phyloP scores from a whole-genome alignment of 2,329 filamentous ascomycete genomes.

The Emergomyces africanus region DNA sequence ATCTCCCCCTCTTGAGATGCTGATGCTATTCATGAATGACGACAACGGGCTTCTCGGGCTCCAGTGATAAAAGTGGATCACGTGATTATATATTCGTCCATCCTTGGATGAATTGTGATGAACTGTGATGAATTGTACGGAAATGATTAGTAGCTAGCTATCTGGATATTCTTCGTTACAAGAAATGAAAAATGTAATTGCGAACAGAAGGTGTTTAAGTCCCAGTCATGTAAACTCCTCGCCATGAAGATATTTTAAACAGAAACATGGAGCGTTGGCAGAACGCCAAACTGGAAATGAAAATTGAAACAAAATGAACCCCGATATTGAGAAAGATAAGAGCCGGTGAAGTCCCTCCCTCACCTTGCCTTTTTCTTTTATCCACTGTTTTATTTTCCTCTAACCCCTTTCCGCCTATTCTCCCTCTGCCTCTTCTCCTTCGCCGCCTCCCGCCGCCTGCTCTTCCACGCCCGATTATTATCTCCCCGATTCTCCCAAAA shows the following conservation, averaged over 20 bases:
- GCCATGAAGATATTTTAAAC: neutral
- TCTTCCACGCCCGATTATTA: slow-evolving; percentile 40
- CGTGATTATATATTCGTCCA: too few species aligned
- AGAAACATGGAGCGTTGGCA: neutral
- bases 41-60: too few species aligned
- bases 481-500: slow-evolving; percentile 44
- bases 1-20: neutral
- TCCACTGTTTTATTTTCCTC: slow-evolving; percentile 1
- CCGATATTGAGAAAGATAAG: neutral
- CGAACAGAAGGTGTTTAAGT: neutral
- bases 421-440: slow-evolving; percentile 49
- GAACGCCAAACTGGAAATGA: neutral
- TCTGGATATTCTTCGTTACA: too few species aligned
- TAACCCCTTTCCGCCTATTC: slow-evolving; percentile 39
- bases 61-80: too few species aligned
- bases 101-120: too few species aligned
- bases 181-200: neutral
- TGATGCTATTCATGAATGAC: too few species aligned
- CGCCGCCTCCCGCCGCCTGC: slow-evolving; percentile 44
- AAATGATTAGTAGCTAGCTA: too few species aligned
- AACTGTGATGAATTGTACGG: too few species aligned
- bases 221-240: neutral
- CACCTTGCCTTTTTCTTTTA: neutral
- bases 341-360: neutral
- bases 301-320: neutral